phyloP scores from a whole-genome alignment of 768 basidiomycete genomes.

The Boletus pseudo-olivaceus region DNA sequence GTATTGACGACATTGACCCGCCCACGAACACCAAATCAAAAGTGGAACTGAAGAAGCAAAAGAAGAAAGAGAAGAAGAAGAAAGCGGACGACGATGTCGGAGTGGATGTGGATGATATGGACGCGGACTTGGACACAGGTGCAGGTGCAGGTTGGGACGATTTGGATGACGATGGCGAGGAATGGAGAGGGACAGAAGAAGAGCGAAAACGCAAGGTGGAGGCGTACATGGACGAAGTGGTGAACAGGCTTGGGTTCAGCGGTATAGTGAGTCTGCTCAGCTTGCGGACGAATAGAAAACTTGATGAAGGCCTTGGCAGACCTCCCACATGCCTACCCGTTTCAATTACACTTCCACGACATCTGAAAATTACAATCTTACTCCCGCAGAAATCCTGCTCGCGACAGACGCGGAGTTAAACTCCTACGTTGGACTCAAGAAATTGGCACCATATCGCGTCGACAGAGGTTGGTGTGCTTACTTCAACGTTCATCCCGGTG shows the following conservation, averaged over 20 bases:
- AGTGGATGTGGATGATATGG: slow-evolving; percentile 45
- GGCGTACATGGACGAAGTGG: slow-evolving; percentile 88
- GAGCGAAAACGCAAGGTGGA: slow-evolving; percentile 82
- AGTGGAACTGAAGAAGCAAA: slow-evolving; percentile 28
- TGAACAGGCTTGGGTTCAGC: slow-evolving; percentile 84
- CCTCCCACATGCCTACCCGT: slow-evolving; percentile 85
- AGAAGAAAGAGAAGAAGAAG: slow-evolving; percentile 52
- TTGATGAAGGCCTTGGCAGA: slow-evolving; percentile 41
- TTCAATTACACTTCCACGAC: slow-evolving; percentile 85
- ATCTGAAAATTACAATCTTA: slow-evolving; percentile 61
- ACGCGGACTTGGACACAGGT: slow-evolving; percentile 55
- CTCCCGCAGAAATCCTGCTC: slow-evolving; percentile 82
- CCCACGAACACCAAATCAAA: slow-evolving; percentile 33
- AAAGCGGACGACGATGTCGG: slow-evolving; percentile 45
- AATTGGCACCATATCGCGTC: slow-evolving; percentile 85
- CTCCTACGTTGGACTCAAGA: slow-evolving; percentile 84
- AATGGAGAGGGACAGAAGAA: slow-evolving; percentile 88
- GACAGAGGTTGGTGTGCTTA: slow-evolving; percentile 33
- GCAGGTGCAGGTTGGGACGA: slow-evolving; percentile 34
- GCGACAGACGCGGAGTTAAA: slow-evolving; percentile 94
- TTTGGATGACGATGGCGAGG: slow-evolving; percentile 46
- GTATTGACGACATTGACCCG: slow-evolving; percentile 62
- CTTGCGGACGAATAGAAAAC: not conserved
- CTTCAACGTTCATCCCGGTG: not conserved
- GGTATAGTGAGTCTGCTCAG: slow-evolving; percentile 65